Conservation (phyloP, 2,329 filamentous ascomycete genomes). For the Pseudofabraea citricarpa region DNA sequence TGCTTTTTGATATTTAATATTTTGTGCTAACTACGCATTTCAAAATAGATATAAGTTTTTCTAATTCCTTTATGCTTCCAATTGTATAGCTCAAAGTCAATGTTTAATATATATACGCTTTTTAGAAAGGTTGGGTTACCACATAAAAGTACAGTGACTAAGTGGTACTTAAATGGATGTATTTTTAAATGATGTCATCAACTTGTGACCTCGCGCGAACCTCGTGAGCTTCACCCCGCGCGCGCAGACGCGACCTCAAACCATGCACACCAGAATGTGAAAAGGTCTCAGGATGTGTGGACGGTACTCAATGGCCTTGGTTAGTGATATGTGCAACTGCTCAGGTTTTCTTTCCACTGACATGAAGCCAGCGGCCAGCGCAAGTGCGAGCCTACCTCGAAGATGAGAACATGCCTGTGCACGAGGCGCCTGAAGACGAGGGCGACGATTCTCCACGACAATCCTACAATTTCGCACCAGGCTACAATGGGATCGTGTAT, state of each 20-base stretch:
- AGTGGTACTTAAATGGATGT: too few species aligned
- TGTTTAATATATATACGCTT: too few species aligned
- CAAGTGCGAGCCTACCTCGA: constrained; percentile 71
- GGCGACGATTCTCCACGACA: constrained; percentile 53
- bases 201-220: not conserved
- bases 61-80: too few species aligned
- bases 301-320: constrained; percentile 26
- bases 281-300: constrained; percentile 24
- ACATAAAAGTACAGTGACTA: too few species aligned
- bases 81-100: too few species aligned
- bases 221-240: not conserved
- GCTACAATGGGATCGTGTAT: constrained; percentile 81
- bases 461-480: constrained; percentile 90
- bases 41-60: too few species aligned
- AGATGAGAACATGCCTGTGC: constrained; percentile 67
- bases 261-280: not conserved
- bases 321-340: constrained; percentile 5
- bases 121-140: too few species aligned
- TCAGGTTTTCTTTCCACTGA: constrained; percentile 1
- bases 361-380: constrained; percentile 58
- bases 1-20: too few species aligned
- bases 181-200: not conserved
- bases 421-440: constrained; percentile 68
- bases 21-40: too few species aligned
- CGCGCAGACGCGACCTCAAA: not conserved